A percentile compares a stretch with the other conserved stretches of the same genome.
phyloP scores from a whole-genome alignment of 192 early-diverging fungal genomes.

The Cladochytrium replicatum region DNA sequence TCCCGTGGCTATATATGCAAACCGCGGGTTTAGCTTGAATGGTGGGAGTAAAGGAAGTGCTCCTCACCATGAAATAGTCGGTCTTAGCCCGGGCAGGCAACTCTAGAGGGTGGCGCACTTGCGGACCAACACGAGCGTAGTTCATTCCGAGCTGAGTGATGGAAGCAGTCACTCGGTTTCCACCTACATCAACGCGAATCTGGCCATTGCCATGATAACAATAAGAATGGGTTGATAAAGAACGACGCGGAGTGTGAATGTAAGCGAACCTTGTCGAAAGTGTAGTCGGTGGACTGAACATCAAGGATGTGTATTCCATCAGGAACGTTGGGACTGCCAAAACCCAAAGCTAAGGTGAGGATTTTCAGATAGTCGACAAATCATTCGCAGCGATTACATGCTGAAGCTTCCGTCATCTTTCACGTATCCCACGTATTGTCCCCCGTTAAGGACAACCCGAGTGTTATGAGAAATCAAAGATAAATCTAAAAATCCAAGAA shows the following conservation, averaged over 20 bases:
- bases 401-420: slow-evolving; percentile 27
- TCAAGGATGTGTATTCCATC: slow-evolving; percentile 29
- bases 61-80: slow-evolving; percentile 15
- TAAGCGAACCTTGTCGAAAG: slow-evolving; percentile 25
- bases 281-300: slow-evolving; percentile 17
- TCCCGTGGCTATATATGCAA: slow-evolving; percentile 42
- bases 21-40: too few species aligned
- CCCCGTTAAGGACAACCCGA: slow-evolving; percentile 21
- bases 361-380: slow-evolving; percentile 3
- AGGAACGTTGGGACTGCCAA: slow-evolving; percentile 17
- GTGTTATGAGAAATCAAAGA: slow-evolving; percentile 8
- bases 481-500: slow-evolving; percentile 14
- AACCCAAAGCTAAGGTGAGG: not conserved
- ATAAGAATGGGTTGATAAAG: not conserved
- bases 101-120: slow-evolving; percentile 12
- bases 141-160: slow-evolving; percentile 15
- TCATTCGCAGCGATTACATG: slow-evolving; percentile 17
- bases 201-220: slow-evolving; percentile 4
- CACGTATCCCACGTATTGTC: slow-evolving; percentile 18
- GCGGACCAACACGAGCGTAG: slow-evolving; percentile 13
- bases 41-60: not conserved
- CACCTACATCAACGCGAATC: slow-evolving; percentile 12
- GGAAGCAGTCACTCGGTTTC: slow-evolving; percentile 9
- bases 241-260: too few species aligned
- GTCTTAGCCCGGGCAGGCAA: slow-evolving; percentile 2